phyloP scores from a whole-genome alignment of 2,329 filamentous ascomycete genomes.

The Neodidymelliopsis sp. region DNA sequence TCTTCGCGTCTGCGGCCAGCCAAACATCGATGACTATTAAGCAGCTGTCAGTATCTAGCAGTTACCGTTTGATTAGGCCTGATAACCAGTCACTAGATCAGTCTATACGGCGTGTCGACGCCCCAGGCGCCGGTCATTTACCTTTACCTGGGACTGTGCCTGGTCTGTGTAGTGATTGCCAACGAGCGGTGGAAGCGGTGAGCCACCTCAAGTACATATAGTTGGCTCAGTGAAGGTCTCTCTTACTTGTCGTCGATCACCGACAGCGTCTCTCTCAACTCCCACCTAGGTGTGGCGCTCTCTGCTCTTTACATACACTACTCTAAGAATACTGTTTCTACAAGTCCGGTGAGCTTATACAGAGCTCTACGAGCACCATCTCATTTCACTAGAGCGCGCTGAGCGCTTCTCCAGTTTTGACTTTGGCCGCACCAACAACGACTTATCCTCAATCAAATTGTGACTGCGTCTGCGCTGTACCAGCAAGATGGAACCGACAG shows the following conservation, averaged over 20 bases:
- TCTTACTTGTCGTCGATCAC: background rate
- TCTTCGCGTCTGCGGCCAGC: no score
- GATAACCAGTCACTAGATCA: background rate
- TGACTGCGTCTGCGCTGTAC: background rate
- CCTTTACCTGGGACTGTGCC: background rate
- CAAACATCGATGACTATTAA: no score
- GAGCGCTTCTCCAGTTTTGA: constrained; percentile 11
- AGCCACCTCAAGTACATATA: background rate
- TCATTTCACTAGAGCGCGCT: constrained; percentile 7
- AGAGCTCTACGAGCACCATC: background rate
- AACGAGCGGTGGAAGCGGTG: background rate
- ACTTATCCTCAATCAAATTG: background rate
- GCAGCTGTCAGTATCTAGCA: no score
- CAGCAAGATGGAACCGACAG: background rate
- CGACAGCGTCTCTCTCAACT: background rate
- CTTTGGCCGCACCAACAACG: background rate
- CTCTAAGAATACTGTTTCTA: background rate
- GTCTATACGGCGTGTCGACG: background rate
- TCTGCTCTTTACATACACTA: background rate
- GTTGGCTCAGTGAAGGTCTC: background rate
- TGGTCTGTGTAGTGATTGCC: background rate
- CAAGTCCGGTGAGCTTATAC: background rate
- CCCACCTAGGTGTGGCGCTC: no score
- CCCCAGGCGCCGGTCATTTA: background rate
- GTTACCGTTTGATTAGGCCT: background rate